Evolutionary conservation across 2,329 filamentous ascomycete species (phyloP).

Genomic region (Phoma sp.): DNA sequence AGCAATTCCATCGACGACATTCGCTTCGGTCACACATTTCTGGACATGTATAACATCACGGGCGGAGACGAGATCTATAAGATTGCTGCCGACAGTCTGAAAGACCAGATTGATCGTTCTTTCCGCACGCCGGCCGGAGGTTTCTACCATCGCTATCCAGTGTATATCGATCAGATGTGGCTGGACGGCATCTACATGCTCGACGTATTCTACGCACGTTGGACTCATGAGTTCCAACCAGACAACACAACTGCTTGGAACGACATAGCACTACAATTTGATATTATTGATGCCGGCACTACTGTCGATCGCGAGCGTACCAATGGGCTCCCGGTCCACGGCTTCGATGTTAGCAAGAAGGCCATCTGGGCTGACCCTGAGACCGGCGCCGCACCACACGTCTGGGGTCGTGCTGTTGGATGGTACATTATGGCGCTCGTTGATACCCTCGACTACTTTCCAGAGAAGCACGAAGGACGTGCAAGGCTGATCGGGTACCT

Average conservation of each 20-base stretch:
- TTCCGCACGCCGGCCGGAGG: conserved; percentile 57
- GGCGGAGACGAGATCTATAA: conserved; percentile 52
- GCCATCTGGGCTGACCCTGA: conserved; percentile 59
- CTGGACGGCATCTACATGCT: conserved; percentile 55
- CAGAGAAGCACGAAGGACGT: conserved; percentile 15
- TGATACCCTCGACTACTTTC: conserved; percentile 52
- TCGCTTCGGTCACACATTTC: conserved; percentile 56
- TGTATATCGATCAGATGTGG: conserved; percentile 61
- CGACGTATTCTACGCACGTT: conserved; percentile 34
- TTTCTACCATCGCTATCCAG: conserved; percentile 58
- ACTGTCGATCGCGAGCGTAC: conserved; percentile 48
- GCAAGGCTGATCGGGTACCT: conserved; percentile 37
- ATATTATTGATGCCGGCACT: conserved; percentile 39
- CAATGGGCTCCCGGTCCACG: conserved; percentile 58
- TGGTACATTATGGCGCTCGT: conserved; percentile 62
- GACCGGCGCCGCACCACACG: conserved; percentile 58
- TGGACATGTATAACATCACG: conserved; percentile 48
- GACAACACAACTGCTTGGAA: conserved; percentile 46
- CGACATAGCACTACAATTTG: conserved; percentile 38
- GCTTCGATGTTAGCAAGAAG: conserved; percentile 58
- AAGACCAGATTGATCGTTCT: conserved; percentile 54
- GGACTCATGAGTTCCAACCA: conserved; percentile 34
- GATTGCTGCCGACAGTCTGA: conserved; percentile 52
- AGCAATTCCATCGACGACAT: conserved; percentile 56
- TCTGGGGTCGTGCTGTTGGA: conserved; percentile 60